Evolutionary conservation across 768 basidiomycete species (phyloP).

Genomic region (Collybiopsis luxurians): DNA sequence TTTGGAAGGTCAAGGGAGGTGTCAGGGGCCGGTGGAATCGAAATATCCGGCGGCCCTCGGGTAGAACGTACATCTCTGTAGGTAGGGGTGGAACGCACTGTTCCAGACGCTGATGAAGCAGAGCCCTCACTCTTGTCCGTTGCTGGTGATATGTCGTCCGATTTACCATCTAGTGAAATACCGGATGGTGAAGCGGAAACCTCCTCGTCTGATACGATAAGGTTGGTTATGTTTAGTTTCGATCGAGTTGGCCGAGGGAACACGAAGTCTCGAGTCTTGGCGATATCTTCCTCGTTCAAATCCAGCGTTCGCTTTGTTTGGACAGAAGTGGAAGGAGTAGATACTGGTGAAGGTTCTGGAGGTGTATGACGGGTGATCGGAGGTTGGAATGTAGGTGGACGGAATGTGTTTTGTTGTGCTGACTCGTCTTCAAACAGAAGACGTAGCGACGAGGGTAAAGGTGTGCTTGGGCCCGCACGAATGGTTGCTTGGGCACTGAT

Average conservation of each 20-base stretch:
- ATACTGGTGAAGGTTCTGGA: conserved; percentile 19
- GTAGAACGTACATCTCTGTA: conserved; percentile 19
- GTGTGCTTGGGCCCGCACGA: conserved; percentile 44
- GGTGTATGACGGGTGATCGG: conserved; percentile 21
- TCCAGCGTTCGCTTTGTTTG: conserved; percentile 26
- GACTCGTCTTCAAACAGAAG: conserved; percentile 68
- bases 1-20: conserved; percentile 1
- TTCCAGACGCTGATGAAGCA: neutral
- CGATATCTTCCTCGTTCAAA: conserved; percentile 37
- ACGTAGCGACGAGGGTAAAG: conserved; percentile 75
- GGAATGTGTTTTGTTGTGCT: conserved; percentile 37
- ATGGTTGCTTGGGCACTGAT: conserved; percentile 40
- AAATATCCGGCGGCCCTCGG: conserved; percentile 32
- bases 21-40: conserved; percentile 5
- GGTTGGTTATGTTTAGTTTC: conserved; percentile 25
- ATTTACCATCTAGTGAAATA: neutral
- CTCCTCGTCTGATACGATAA: conserved; percentile 26
- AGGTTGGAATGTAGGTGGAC: conserved; percentile 33
- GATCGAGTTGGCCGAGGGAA: conserved; percentile 43
- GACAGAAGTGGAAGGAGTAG: conserved; percentile 36
- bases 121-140: conserved; percentile 6
- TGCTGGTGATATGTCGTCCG: conserved; percentile 3
- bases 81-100: conserved; percentile 1
- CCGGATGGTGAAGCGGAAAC: neutral
- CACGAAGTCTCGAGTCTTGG: conserved; percentile 49